Evolutionary conservation across 352 stramenopile species (phyloP).

Genomic region (Phytophthora kernoviae): DNA sequence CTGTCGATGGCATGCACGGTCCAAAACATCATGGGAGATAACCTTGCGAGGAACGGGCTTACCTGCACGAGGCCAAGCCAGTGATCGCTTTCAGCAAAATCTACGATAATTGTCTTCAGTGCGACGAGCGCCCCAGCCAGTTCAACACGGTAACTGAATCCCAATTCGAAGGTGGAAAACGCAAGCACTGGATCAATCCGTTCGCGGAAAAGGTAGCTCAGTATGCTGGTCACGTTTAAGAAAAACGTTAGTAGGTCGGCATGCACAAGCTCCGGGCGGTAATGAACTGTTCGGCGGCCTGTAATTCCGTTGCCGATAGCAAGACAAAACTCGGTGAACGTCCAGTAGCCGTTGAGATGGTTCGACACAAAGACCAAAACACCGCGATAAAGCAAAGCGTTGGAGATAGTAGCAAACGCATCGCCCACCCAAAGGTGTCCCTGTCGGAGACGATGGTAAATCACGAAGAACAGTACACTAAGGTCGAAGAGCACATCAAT

Average conservation of each 20-base stretch:
- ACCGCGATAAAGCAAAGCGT: constrained; percentile 28
- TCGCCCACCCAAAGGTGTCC: constrained; percentile 47
- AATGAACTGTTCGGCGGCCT: constrained; percentile 4
- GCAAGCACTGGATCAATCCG: constrained; percentile 34
- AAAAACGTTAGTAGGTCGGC: constrained; percentile 39
- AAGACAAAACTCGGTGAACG: constrained; percentile 39
- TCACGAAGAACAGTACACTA: constrained; percentile 35
- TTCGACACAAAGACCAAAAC: constrained; percentile 29
- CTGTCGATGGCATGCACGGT: constrained; percentile 14
- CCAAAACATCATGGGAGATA: constrained; percentile 22
- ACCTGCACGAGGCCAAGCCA: constrained; percentile 15
- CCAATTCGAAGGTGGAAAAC: constrained; percentile 24
- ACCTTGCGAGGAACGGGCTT: constrained; percentile 10
- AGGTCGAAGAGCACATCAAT: constrained; percentile 34
- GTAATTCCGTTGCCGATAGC: constrained; percentile 17
- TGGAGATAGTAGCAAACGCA: constrained; percentile 44
- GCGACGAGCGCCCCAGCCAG: constrained; percentile 9
- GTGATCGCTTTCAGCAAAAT: constrained; percentile 20
- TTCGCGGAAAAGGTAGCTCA: constrained; percentile 34
- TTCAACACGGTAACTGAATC: constrained; percentile 20
- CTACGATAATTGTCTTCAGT: constrained; percentile 17
- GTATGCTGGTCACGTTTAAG: constrained; percentile 16
- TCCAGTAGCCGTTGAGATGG: constrained; percentile 43
- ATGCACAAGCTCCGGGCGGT: constrained; percentile 22
- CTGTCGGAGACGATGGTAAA: constrained; percentile 23